These are phyloP conservation scores for Pichia pseudocactophila DNA, from an alignment of 805 yeast species.

Conservation along the genomic window DNA sequence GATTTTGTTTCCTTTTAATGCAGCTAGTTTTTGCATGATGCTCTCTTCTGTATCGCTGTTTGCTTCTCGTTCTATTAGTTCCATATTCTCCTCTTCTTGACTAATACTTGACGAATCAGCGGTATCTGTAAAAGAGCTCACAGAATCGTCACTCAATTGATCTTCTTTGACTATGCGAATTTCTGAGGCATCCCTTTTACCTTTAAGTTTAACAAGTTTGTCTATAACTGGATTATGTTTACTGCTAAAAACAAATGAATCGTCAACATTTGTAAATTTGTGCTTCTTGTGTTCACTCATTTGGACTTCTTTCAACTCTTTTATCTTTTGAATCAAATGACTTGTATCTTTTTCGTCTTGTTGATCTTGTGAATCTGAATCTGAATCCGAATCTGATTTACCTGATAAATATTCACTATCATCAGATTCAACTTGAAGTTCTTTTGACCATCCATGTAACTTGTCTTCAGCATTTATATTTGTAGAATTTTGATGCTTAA, in stretches of 20 bases:
- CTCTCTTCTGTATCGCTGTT: slow-evolving; percentile 18
- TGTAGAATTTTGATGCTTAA: background rate
- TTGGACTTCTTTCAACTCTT: slow-evolving; percentile 13
- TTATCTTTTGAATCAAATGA: slow-evolving; percentile 9
- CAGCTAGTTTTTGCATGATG: slow-evolving; percentile 16
- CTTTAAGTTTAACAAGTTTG: slow-evolving; percentile 34
- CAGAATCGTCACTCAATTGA: slow-evolving; percentile 18
- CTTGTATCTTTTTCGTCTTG: slow-evolving; percentile 10
- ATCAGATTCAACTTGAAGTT: slow-evolving; percentile 9
- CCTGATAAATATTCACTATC: slow-evolving; percentile 8
- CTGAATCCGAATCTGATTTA: slow-evolving; percentile 9
- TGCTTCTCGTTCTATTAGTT: slow-evolving; percentile 8
- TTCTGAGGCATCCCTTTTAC: slow-evolving; percentile 14
- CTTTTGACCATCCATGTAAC: slow-evolving; percentile 10
- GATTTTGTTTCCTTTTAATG: no score
- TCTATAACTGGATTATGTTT: slow-evolving; percentile 28
- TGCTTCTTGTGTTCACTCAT: slow-evolving; percentile 12
- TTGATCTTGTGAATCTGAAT: slow-evolving; percentile 14
- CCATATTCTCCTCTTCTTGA: slow-evolving; percentile 12
- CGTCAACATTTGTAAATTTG: background rate
- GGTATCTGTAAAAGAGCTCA: no score
- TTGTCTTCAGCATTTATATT: slow-evolving; percentile 4
- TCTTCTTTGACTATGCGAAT: slow-evolving; percentile 27
- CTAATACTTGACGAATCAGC: no score
- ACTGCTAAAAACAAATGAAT: no score